Conservation (phyloP, 306 rosid genomes). For the Prunus mira region DNA sequence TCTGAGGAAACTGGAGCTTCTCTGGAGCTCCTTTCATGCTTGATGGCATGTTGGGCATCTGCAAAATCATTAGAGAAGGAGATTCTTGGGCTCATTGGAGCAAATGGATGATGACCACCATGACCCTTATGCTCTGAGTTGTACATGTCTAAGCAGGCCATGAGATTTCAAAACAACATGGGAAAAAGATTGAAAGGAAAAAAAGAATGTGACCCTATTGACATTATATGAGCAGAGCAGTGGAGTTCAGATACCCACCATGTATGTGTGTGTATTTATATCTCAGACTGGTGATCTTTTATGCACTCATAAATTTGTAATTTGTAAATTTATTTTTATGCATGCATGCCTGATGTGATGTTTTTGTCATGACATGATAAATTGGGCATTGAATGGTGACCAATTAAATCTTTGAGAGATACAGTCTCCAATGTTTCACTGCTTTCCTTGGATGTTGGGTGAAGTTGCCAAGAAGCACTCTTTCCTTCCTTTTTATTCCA, state of each 20-base stretch:
- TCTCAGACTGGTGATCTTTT: constrained; percentile 20
- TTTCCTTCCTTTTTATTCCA: constrained; percentile 1
- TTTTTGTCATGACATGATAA: constrained; percentile 60
- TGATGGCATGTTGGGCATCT: constrained; percentile 58
- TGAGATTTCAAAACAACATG: constrained; percentile 47
- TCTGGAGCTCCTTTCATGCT: constrained; percentile 47
- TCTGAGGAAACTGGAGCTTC: constrained; percentile 54
- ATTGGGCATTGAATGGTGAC: constrained; percentile 42
- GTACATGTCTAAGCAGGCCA: constrained; percentile 91
- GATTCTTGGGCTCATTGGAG: constrained; percentile 90
- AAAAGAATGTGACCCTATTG: background rate
- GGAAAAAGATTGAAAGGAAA: constrained; percentile 8
- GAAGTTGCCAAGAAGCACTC: constrained; percentile 39
- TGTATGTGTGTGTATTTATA: constrained; percentile 44
- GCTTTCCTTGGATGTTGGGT: constrained; percentile 40
- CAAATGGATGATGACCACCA: constrained; percentile 24
- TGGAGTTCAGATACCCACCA: constrained; percentile 39
- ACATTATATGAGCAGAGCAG: constrained; percentile 12
- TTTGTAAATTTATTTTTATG: constrained; percentile 5
- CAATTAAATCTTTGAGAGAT: constrained; percentile 30
- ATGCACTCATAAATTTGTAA: background rate
- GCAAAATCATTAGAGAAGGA: constrained; percentile 92
- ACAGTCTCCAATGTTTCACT: constrained; percentile 31
- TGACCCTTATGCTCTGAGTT: constrained; percentile 53
- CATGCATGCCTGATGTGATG: constrained; percentile 56